phyloP scores from a whole-genome alignment of 2,329 filamentous ascomycete genomes.

The Scytalidium sp. region DNA sequence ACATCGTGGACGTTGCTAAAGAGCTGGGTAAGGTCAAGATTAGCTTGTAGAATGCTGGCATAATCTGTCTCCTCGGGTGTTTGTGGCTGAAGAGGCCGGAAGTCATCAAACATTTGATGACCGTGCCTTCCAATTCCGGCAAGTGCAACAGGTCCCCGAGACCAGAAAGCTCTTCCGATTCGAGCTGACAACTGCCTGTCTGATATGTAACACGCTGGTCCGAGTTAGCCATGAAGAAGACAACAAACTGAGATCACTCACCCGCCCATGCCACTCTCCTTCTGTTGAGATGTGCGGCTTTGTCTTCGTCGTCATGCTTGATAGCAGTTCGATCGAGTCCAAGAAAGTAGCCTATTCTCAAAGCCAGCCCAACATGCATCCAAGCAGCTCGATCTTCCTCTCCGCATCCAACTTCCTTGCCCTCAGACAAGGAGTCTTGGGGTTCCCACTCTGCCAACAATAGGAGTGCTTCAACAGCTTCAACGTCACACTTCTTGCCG shows the following conservation, averaged over 20 bases:
- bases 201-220: constrained; percentile 49
- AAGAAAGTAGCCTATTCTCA: constrained; percentile 69
- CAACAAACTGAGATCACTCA: constrained; percentile 31
- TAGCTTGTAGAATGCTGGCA: constrained; percentile 66
- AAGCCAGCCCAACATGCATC: constrained; percentile 70
- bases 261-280: constrained; percentile 66
- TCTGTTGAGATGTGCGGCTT: constrained; percentile 56
- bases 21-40: constrained; percentile 65
- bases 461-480: constrained; percentile 65
- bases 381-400: constrained; percentile 72
- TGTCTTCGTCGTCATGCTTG: constrained; percentile 53
- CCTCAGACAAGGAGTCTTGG: constrained; percentile 17
- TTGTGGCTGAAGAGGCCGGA: constrained; percentile 60
- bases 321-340: constrained; percentile 66
- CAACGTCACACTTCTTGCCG: constrained; percentile 63
- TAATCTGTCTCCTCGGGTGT: constrained; percentile 62
- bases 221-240: no score
- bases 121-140: constrained; percentile 39
- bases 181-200: constrained; percentile 66
- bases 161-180: constrained; percentile 71
- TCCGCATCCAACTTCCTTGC: constrained; percentile 62
- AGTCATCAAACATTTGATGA: constrained; percentile 51
- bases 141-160: constrained; percentile 65
- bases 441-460: constrained; percentile 65
- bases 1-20: constrained; percentile 73